Evolutionary conservation across 371 early-diverging fungal species (phyloP).

Genomic region (Dichotomocladium elegans): DNA sequence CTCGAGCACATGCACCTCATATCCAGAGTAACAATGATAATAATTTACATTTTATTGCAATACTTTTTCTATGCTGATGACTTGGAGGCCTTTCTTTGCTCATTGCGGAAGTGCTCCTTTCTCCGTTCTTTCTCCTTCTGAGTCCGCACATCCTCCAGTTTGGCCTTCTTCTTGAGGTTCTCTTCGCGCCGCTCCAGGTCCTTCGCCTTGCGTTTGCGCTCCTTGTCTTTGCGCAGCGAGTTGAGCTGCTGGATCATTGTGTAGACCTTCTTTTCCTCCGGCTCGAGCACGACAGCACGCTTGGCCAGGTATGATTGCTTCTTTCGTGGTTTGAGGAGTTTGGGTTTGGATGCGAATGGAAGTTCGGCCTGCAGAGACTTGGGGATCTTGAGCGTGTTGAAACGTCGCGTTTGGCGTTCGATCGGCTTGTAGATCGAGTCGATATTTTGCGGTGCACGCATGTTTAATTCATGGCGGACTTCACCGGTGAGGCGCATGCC

Average conservation of each 20-base stretch:
- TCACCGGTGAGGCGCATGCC: slow-evolving; percentile 92
- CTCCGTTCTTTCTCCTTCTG: slow-evolving; percentile 46
- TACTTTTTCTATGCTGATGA: no score
- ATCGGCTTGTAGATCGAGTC: slow-evolving; percentile 88
- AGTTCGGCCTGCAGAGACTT: slow-evolving; percentile 76
- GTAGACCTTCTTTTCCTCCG: slow-evolving; percentile 84
- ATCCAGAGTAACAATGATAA: no score
- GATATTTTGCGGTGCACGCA: slow-evolving; percentile 66
- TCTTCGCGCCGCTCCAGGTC: slow-evolving; percentile 43
- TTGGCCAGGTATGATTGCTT: slow-evolving; percentile 54
- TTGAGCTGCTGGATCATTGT: slow-evolving; percentile 82
- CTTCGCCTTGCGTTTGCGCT: slow-evolving; percentile 69
- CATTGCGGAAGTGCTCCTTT: slow-evolving; percentile 42
- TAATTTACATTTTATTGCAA: no score
- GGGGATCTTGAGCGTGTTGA: slow-evolving; percentile 85
- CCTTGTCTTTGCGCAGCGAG: slow-evolving; percentile 83
- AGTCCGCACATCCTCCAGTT: slow-evolving; percentile 41
- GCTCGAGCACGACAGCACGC: slow-evolving; percentile 87
- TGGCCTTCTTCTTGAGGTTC: slow-evolving; percentile 55
- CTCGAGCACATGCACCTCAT: no score
- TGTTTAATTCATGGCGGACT: slow-evolving; percentile 72
- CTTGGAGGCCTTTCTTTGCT: slow-evolving; percentile 8
- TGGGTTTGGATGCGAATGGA: slow-evolving; percentile 93
- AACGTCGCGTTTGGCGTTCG: slow-evolving; percentile 77
- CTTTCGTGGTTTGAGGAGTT: slow-evolving; percentile 48